A percentile compares a stretch with the other conserved stretches of the same genome.
Evolutionary conservation across 2,329 filamentous ascomycete species (phyloP).

Genomic region (Verticillium albo-atrum): DNA sequence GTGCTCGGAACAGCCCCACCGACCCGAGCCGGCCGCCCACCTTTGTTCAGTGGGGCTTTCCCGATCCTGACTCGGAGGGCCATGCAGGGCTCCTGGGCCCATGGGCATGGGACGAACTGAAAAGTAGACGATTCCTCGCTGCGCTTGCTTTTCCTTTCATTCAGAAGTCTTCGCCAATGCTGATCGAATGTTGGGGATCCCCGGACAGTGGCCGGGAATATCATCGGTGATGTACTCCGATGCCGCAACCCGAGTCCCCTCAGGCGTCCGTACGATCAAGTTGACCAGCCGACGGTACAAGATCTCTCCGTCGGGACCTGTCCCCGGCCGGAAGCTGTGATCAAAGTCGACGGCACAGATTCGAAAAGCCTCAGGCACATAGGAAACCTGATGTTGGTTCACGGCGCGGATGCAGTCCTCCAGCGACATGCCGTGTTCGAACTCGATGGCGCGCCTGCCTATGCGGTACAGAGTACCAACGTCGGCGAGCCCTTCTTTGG

Average conservation of each 20-base stretch:
- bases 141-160: too few relatives aligned
- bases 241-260: background rate
- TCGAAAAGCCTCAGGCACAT: conserved; percentile 3
- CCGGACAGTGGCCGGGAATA: background rate
- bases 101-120: too few relatives aligned
- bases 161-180: background rate
- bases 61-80: too few relatives aligned
- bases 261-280: background rate
- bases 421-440: conserved; percentile 6
- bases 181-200: background rate
- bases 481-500: conserved; percentile 10
- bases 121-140: too few relatives aligned
- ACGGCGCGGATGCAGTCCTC: background rate
- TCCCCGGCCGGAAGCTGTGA: background rate
- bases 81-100: too few relatives aligned
- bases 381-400: background rate
- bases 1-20: background rate
- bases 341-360: conserved; percentile 3
- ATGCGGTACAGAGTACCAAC: conserved; percentile 3
- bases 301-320: background rate
- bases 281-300: conserved; percentile 6
- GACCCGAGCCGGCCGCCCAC: background rate
- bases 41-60: too few relatives aligned
- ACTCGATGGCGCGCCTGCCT: conserved; percentile 2
- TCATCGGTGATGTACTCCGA: conserved; percentile 6